phyloP scores from a whole-genome alignment of 371 early-diverging fungal genomes.

The Syncephalastrum monosporum region DNA sequence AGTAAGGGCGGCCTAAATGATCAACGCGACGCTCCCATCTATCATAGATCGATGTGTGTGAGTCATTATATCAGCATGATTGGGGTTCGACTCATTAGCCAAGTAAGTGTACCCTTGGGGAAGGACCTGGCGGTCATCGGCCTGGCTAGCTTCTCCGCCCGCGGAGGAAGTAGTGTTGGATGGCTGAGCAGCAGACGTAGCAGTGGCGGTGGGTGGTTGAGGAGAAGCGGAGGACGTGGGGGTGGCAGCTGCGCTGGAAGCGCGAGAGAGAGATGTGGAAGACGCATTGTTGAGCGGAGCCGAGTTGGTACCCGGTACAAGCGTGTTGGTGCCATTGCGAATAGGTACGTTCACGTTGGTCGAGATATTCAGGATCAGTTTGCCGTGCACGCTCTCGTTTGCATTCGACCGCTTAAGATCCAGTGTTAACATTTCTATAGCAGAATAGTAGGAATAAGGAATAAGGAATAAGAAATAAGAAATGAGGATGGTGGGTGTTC shows the following conservation, averaged over 20 bases:
- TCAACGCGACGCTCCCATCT: conserved; percentile 76
- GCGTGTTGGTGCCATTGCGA: conserved; percentile 42
- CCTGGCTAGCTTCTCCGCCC: conserved; percentile 18
- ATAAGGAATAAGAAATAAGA: neutral
- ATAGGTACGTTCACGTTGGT: conserved; percentile 54
- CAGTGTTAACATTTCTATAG: conserved; percentile 80
- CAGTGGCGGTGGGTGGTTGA: conserved; percentile 16
- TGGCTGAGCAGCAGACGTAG: conserved; percentile 6
- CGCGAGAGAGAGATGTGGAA: conserved; percentile 16
- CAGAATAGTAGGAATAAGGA: conserved; percentile 1
- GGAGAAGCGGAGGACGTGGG: too few species aligned
- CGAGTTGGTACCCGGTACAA: conserved; percentile 33
- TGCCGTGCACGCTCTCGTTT: conserved; percentile 84
- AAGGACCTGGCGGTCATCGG: conserved; percentile 50
- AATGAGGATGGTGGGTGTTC: neutral
- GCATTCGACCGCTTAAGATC: conserved; percentile 83
- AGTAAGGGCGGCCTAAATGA: conserved; percentile 67
- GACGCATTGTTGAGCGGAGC: conserved; percentile 21
- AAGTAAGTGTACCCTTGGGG: conserved; percentile 59
- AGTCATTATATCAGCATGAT: conserved; percentile 9
- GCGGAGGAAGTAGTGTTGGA: conserved; percentile 12
- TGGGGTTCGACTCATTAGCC: conserved; percentile 2
- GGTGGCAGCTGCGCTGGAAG: conserved; percentile 16
- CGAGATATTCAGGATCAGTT: conserved; percentile 73
- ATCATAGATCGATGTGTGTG: conserved; percentile 4